phyloP scores from a whole-genome alignment of 2,329 filamentous ascomycete species.

The Ilyonectria sp. region DNA sequence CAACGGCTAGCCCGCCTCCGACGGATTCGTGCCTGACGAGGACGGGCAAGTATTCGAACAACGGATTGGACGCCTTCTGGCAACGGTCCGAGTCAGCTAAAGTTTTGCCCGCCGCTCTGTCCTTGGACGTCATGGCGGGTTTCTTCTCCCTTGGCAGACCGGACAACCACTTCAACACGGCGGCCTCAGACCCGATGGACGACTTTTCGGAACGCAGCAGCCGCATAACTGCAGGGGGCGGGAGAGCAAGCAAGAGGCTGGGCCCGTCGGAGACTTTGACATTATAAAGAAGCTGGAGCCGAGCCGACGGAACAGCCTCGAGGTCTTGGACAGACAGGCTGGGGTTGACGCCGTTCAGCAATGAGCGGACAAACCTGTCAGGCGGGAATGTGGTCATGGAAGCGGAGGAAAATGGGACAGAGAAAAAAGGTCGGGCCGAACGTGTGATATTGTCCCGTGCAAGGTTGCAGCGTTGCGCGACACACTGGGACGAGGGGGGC shows the following conservation, averaged over 20 bases:
- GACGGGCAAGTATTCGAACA: slow-evolving; percentile 57
- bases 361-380: slow-evolving; percentile 45
- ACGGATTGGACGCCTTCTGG: slow-evolving; percentile 18
- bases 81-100: background rate
- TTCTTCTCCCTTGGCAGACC: slow-evolving; percentile 39
- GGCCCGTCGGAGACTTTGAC: slow-evolving; percentile 60
- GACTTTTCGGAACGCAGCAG: slow-evolving; percentile 64
- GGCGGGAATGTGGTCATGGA: slow-evolving; percentile 44
- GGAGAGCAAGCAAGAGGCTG: slow-evolving; percentile 58
- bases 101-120: slow-evolving; percentile 19
- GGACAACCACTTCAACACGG: slow-evolving; percentile 62
- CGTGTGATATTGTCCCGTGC: slow-evolving; percentile 45
- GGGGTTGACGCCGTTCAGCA: slow-evolving; percentile 45
- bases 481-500: slow-evolving; percentile 42
- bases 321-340: slow-evolving; percentile 45
- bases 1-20: slow-evolving; percentile 48
- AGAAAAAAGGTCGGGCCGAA: slow-evolving; percentile 45
- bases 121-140: slow-evolving; percentile 11
- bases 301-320: slow-evolving; percentile 53
- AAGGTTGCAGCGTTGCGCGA: slow-evolving; percentile 47
- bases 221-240: slow-evolving; percentile 59
- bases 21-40: slow-evolving; percentile 57
- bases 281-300: slow-evolving; percentile 60
- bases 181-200: slow-evolving; percentile 61
- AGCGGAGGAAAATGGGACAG: slow-evolving; percentile 37